A percentile compares a stretch with the other conserved stretches of the same genome.
Conservation (phyloP, 202 grass and related monocot species). For the Setaria viridis region DNA sequence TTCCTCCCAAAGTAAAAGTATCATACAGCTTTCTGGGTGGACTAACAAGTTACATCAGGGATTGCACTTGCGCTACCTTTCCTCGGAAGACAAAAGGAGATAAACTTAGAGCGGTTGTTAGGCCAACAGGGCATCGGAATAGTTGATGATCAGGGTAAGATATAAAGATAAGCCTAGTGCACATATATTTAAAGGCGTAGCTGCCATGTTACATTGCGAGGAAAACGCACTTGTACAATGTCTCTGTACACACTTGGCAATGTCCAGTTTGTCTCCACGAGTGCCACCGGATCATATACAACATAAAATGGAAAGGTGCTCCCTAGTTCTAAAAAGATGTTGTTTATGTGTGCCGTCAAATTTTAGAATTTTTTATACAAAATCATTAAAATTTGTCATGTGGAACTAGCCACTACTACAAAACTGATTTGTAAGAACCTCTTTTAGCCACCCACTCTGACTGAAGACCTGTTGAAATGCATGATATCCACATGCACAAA, state of each 20-base stretch:
- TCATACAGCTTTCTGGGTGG: neutral
- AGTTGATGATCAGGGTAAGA: neutral
- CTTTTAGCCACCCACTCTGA: too few relatives aligned
- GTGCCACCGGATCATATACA: neutral
- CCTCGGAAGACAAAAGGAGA: neutral
- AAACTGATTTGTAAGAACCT: too few relatives aligned
- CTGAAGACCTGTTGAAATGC: too few relatives aligned
- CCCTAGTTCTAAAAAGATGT: neutral
- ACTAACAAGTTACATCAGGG: neutral
- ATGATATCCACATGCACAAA: too few relatives aligned
- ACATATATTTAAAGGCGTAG: neutral
- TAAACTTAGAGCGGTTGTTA: neutral
- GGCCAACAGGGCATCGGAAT: neutral
- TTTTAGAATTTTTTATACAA: neutral
- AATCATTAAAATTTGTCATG: neutral
- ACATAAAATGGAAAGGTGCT: neutral
- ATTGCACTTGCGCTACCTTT: neutral
- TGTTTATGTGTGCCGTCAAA: neutral
- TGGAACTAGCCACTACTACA: too few relatives aligned
- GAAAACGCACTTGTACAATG: neutral
- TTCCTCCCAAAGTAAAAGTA: neutral
- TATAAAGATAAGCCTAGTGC: neutral
- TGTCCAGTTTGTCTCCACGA: neutral
- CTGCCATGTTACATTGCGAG: neutral
- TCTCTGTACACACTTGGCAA: neutral